Evolutionary conservation across 176 grass and related monocot species (phyloP), one percentile per base, ranked within the genome.

Genomic region (Eleusine coracana): DNA sequence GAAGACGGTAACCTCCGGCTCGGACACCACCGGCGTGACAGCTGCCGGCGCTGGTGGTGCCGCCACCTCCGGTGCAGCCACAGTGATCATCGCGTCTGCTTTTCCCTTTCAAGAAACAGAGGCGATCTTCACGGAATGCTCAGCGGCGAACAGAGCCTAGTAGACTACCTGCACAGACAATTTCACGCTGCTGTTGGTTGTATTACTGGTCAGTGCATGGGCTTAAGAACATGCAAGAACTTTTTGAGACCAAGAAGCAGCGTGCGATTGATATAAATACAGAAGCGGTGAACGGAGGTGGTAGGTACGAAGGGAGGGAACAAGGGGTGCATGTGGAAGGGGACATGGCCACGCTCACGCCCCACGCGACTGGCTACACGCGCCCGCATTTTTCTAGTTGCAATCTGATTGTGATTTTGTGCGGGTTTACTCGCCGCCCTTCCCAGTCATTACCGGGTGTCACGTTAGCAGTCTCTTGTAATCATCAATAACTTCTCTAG

Each of bases 1-100:
- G 87, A 95, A 92, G 67, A 90, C 74, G 3, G 73, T 95, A 45
- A 54, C 79, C 80, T 56, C 18, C 5, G 52, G 52, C 52, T 56
- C 18, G 18, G 52, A 4, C 52, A 13, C 10, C 7, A 7, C 75
- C 8, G 16, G 4, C 0, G 12, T 37, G 0, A 14, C 20, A 6
- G 15, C 68, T 3, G 8, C 74, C 82, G 16, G 52, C 9, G n/a
- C 15, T 59, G 56, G 83, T 46, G 78, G n/a, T n/a, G n/a, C 73
- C 79, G 82, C 78, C 28, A 68, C 39, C 59, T 86, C 83, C 7
- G 83, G 78, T 21, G 79, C 29, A 21, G 79, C 88, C 40, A 86
- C 74, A 21, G 68, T 90, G 74, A 90, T 86, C 88, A 86, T 90
- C 61, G 59, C 63, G 75, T 67, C 69, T 46, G 2, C 18, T 31